Base-by-base conservation (phyloP, 2,329 filamentous ascomycete genomes). In the Fusarium sp. region DNA sequence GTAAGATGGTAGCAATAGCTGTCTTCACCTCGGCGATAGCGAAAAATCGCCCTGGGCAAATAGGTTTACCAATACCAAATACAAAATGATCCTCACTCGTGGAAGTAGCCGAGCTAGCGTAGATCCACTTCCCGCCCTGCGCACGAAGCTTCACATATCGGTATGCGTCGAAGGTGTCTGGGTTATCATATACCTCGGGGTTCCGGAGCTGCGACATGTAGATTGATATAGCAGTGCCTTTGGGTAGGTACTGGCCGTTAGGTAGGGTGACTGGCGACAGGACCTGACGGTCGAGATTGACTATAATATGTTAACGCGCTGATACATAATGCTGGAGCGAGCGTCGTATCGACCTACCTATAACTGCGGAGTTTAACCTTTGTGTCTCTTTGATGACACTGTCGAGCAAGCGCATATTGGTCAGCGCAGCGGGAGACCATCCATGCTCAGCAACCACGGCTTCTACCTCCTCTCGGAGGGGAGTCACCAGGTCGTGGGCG, bases 301-400 rank as follows among this genome's bases (percentile, higher is more conserved):
- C 46, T 49, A 8, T 18, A 23, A 6, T 4, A 9, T 32, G 28
- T 49, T 2, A 47, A 1, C 0, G 2, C 0, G 0, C 6, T 0
- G 19, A 47, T n/a, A 12, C 4, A 18, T 0, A 3, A 32, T 32
- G 5, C 3, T 9, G 3, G 15, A 9, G 21, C 3, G 15, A n/a
- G 28, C 21, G 6, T 18, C 5, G 10, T 9, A 12, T 32, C 10
- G 7, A n/a, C 46, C 0, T n/a, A 49, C 28, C 46, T 18, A 49
- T 49, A 6, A 49, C 46, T 5, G 46, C 46, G 10, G 46, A 49
- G 28, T 49, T 49, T 2, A 49, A 13, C 7, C 46, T 32, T 3
- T 49, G 46, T 9, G 46, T 49, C 10, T 49, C 46, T 21, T 49
- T 49, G 28, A 49, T 49, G 21, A 49, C 46, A 18, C 46, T 49